Base-by-base conservation (phyloP, 2,329 filamentous ascomycete genomes). In the Mycocentrospora acerina region DNA sequence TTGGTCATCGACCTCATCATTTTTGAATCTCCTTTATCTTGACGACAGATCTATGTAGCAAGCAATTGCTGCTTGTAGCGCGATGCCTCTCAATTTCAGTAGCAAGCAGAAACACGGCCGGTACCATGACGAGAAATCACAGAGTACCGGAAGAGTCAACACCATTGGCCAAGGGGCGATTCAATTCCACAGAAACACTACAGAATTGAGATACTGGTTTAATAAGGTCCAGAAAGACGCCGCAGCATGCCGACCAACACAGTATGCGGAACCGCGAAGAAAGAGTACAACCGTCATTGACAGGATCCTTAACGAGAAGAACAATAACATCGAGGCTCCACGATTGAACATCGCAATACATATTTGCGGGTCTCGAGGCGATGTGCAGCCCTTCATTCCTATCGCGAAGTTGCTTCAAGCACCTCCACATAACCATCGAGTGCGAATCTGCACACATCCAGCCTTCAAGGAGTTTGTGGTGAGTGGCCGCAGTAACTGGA, bases 361-460 rank as follows among this genome's bases (percentile, higher is more conserved):
- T 32, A 74, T 79, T 5, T 76, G 79, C 2, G 74, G 74, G 7
- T 71, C 68, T 4, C 66, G 74, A 35, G 77, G 77, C 6, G 77
- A 80, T 53, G 75, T 80, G 2, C 80, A 83, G 40, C 79, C 79
- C 0, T 82, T 83, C 40, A 67, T 83, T 35, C 77, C 79, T 0
- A 68, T 83, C 3, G 80, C 77, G 0, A 73, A 70, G 26, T 66
- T 73, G n/a, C 56, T 82, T 0, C 64, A 56, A 17, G 42, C 38
- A 14, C 30, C 40, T 4, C 42, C 48, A 4, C 48, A 59, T 35
- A 42, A 46, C 4, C 60, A 63, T 34, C 42, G 60, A 29, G 56
- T 63, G 24, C 49, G 60, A n/a, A 46, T 63, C 16, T 59, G 57
- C 32, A 63, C 60, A 7, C 60, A 63, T 44, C 39, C 35, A n/a